phyloP scores from a whole-genome alignment of 305 asterid species.

The Fraxinus floribunda region DNA sequence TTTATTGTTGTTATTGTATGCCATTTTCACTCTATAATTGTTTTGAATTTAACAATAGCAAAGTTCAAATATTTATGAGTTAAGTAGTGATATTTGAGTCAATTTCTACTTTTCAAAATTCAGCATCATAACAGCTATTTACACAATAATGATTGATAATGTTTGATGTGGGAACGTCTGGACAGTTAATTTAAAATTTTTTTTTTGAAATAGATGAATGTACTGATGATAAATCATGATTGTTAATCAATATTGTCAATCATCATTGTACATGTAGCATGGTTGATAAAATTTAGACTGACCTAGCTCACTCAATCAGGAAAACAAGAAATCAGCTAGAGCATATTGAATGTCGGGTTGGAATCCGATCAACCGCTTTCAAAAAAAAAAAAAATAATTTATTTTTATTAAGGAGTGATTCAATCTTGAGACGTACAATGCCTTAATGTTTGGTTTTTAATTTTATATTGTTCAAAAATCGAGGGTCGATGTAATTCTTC shows the following conservation, averaged over 20 bases:
- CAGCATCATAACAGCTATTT: slow-evolving; percentile 4
- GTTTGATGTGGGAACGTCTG: not conserved
- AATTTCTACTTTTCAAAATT: not conserved
- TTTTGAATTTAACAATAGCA: not conserved
- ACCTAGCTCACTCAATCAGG: not conserved
- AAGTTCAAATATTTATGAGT: not conserved
- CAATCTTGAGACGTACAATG: not conserved
- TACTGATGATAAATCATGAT: not conserved
- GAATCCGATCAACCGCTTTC: not conserved
- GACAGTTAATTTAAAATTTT: no score
- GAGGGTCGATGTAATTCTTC: not conserved
- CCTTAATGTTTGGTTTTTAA: not conserved
- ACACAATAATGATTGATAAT: not conserved
- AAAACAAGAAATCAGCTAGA: not conserved
- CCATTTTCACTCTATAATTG: not conserved
- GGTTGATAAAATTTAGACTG: not conserved
- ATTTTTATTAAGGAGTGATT: not conserved
- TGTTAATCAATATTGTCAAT: no score
- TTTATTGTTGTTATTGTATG: not conserved
- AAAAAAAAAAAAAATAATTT: no score
- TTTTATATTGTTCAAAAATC: no score
- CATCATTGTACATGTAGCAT: not conserved
- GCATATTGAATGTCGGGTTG: not conserved
- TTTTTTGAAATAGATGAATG: not conserved
- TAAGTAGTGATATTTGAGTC: not conserved